Evolutionary conservation across 2,329 filamentous ascomycete species (phyloP).

Genomic region (Aspergillus sp.): DNA sequence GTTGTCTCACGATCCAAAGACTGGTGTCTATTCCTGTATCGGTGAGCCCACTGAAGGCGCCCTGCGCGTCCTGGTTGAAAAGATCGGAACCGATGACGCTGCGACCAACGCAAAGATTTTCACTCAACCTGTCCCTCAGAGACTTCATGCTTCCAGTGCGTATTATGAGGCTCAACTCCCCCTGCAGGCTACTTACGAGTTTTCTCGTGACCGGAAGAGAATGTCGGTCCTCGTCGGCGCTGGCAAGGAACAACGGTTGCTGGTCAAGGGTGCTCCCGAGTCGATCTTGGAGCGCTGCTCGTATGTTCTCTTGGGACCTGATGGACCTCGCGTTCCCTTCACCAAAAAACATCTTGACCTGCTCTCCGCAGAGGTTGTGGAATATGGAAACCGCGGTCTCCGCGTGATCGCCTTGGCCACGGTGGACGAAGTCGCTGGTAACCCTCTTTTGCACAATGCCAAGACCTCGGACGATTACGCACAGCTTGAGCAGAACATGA

Average conservation of each 20-base stretch:
- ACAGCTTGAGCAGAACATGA: constrained; percentile 89
- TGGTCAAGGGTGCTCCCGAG: constrained; percentile 96
- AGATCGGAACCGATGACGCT: constrained; percentile 79
- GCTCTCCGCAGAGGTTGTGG: constrained; percentile 74
- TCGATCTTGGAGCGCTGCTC: constrained; percentile 91
- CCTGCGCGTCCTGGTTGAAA: constrained; percentile 85
- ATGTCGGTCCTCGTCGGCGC: constrained; percentile 91
- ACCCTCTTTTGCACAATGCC: constrained; percentile 68
- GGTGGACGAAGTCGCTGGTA: constrained; percentile 69
- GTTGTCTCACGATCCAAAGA: constrained; percentile 76
- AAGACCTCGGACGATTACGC: constrained; percentile 81
- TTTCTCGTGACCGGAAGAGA: constrained; percentile 96
- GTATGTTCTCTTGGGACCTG: constrained; percentile 70
- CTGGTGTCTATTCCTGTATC: constrained; percentile 72
- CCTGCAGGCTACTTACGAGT: constrained; percentile 86
- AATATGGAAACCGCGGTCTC: constrained; percentile 88
- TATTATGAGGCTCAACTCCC: constrained; percentile 76
- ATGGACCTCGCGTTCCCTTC: constrained; percentile 74
- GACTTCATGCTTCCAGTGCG: constrained; percentile 76
- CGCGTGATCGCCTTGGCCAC: constrained; percentile 92
- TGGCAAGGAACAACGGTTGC: constrained; percentile 69
- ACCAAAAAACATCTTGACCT: constrained; percentile 66
- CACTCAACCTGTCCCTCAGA: constrained; percentile 52
- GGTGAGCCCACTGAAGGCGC: constrained; percentile 96
- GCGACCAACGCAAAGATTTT: constrained; percentile 53